Evolutionary conservation across 164 flowering plant species (phyloP).

Genomic region (Buxus sempervirens): DNA sequence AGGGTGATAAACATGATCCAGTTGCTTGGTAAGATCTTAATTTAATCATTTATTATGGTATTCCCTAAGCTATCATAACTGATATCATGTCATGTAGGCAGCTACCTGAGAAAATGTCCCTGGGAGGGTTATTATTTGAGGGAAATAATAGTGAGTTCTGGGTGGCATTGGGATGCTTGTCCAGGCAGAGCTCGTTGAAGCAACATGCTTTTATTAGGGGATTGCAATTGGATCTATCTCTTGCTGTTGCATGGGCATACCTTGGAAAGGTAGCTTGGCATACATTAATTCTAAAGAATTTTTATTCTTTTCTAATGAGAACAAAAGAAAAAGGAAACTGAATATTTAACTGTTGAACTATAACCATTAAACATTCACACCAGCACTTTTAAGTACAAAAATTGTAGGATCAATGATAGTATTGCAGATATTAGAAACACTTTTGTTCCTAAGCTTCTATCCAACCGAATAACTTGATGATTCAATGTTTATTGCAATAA

Average conservation of each 20-base stretch:
- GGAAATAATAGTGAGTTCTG: constrained; percentile 71
- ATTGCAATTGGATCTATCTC: constrained; percentile 87
- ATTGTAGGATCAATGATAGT: not conserved
- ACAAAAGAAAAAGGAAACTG: not conserved
- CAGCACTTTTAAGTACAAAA: not conserved
- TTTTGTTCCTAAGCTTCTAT: not conserved
- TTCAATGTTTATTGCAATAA: too few relatives aligned
- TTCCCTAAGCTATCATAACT: not conserved
- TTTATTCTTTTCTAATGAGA: not conserved
- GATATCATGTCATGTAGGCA: constrained; percentile 51
- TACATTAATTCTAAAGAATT: not conserved
- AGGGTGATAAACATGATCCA: constrained; percentile 23
- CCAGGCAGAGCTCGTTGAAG: constrained; percentile 48
- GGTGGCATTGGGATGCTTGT: constrained; percentile 81
- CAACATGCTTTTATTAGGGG: constrained; percentile 91
- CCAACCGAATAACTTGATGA: too few relatives aligned
- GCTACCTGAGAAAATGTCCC: constrained; percentile 80
- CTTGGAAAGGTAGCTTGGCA: constrained; percentile 73
- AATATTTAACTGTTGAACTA: too few relatives aligned
- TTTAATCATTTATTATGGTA: not conserved
- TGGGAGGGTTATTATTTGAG: constrained; percentile 86
- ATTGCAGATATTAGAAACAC: not conserved
- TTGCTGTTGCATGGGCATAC: constrained; percentile 88
- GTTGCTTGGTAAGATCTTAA: constrained; percentile 46
- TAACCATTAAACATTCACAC: not conserved